Evolutionary conservation across 331 rosid genomes (phyloP).

Genomic region (Telfairia occidentalis): DNA sequence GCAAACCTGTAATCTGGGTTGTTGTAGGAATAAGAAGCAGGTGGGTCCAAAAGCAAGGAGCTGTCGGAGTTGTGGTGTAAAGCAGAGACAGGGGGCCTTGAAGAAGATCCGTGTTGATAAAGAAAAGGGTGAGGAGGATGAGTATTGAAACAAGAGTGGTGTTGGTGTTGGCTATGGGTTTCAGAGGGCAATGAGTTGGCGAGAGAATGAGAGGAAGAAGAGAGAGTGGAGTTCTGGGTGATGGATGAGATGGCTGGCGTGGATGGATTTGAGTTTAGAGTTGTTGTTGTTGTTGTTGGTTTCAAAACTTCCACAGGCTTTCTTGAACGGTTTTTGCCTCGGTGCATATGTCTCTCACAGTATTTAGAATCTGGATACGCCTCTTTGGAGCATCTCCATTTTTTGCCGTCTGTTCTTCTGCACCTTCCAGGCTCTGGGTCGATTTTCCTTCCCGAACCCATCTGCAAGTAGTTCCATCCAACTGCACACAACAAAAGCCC

Average conservation of each 20-base stretch:
- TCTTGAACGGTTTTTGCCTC: constrained; percentile 99
- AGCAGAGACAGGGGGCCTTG: constrained; percentile 24
- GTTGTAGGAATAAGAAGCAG: constrained; percentile 31
- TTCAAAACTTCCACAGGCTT: constrained; percentile 94
- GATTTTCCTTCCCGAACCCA: constrained; percentile 85
- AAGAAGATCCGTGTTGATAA: constrained; percentile 22
- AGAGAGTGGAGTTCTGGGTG: constrained; percentile 25
- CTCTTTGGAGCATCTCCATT: constrained; percentile 95
- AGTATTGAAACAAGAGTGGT: constrained; percentile 12
- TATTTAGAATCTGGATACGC: constrained; percentile 88
- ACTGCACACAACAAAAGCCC: constrained; percentile 31
- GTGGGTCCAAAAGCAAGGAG: constrained; percentile 43
- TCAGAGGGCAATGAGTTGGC: constrained; percentile 22
- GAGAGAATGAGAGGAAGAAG: constrained; percentile 21
- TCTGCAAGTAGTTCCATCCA: constrained; percentile 89
- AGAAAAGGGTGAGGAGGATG: constrained; percentile 33
- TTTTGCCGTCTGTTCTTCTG: constrained; percentile 96
- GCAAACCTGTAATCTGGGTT: constrained; percentile 59
- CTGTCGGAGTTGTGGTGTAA: background rate
- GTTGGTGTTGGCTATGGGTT: background rate
- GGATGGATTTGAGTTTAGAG: constrained; percentile 24
- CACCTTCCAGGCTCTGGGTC: constrained; percentile 99
- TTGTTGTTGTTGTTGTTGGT: constrained; percentile 24
- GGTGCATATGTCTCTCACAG: constrained; percentile 99
- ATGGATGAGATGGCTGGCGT: constrained; percentile 35